Evolutionary conservation across 2,329 filamentous ascomycete genomes (phyloP).

Genomic region (Diplodia seriata): DNA sequence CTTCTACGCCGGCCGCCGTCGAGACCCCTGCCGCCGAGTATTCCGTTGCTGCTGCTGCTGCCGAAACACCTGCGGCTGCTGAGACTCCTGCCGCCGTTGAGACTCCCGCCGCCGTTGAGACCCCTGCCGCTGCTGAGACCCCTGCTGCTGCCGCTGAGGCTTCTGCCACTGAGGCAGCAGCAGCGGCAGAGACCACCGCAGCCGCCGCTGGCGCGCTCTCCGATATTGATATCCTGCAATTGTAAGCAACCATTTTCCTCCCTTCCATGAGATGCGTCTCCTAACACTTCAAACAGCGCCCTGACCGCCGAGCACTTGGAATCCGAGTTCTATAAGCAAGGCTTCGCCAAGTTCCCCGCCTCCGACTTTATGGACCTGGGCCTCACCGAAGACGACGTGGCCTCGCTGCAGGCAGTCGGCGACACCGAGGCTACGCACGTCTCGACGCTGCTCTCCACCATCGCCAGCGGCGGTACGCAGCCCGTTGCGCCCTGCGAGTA

Average conservation of each 20-base stretch:
- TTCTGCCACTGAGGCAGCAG: constrained; percentile 5
- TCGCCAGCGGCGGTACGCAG: constrained; percentile 67
- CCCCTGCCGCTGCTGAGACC: constrained; percentile 19
- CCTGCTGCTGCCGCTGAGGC: constrained; percentile 19
- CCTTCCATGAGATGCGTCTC: constrained; percentile 36
- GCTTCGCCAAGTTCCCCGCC: constrained; percentile 70
- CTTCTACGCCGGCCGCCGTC: constrained; percentile 1
- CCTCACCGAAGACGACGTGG: constrained; percentile 61
- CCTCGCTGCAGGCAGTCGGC: constrained; percentile 68
- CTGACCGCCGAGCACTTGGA: constrained; percentile 79
- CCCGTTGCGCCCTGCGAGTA: constrained; percentile 75
- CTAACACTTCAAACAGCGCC: constrained; percentile 59
- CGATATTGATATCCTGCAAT: constrained; percentile 62
- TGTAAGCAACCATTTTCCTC: constrained; percentile 52
- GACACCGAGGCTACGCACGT: constrained; percentile 70
- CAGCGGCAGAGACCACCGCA: neutral
- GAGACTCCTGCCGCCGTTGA: constrained; percentile 11
- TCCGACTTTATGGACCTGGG: constrained; percentile 70
- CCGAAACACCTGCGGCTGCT: neutral
- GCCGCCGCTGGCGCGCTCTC: constrained; percentile 45
- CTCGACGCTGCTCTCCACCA: constrained; percentile 63
- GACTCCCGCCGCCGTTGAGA: constrained; percentile 34
- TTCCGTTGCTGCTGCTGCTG: constrained; percentile 13
- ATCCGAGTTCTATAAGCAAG: constrained; percentile 73
- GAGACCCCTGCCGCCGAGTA: constrained; percentile 14